Evolutionary conservation across 2,329 filamentous ascomycete species (phyloP), one percentile per base, ranked within the genome.

Genomic region (Raffaelea deltoideospora): DNA sequence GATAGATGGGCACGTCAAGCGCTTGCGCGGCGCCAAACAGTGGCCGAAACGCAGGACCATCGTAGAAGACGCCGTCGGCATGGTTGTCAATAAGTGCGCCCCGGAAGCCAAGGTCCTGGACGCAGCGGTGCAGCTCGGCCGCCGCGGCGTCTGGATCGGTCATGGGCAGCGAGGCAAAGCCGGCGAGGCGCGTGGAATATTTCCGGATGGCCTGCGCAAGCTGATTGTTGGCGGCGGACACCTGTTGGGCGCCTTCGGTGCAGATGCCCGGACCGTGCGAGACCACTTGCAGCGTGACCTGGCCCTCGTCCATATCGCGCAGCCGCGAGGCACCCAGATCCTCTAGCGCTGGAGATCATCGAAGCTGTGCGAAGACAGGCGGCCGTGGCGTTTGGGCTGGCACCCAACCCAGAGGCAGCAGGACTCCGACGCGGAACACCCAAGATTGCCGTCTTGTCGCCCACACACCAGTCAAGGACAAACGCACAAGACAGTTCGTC

Each of bases 381-480:
- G 0, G 68, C 70, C 0, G 63, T 69, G 0, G 58, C 56, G 9
- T 79, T 78, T 71, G 71, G 72, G 0, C 55, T 79, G 5, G 63
- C 56, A 0, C 15, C 58, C 2, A 47, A 51, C 5, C 52, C 58
- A 1, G 53, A 57, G 11, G 54, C 56, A 1, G 55, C 56, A 0
- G 45, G 45, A 3, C 37, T 42, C 3, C 46, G 48, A 1, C 45
- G 53, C 22, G 54, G 56, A 0, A 57, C 54, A 2, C 73, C 75
- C 0, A 76, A 78, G 48, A 66, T 76, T 14, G 67, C 68, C 6
- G 50, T 77, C 2, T 57, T 76, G 2, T 64, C 61, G 6, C n/a
- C n/a, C n/a, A n/a, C n/a, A 49, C 34, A 19, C 27, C 27, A 5
- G 46, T 19, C 43, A 41, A 19, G 9, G 14, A n/a, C 15, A 26